Evolutionary conservation across 352 stramenopile species (phyloP), one percentile per base, ranked within the genome.

Genomic region (Globisporangium carolinianum): DNA sequence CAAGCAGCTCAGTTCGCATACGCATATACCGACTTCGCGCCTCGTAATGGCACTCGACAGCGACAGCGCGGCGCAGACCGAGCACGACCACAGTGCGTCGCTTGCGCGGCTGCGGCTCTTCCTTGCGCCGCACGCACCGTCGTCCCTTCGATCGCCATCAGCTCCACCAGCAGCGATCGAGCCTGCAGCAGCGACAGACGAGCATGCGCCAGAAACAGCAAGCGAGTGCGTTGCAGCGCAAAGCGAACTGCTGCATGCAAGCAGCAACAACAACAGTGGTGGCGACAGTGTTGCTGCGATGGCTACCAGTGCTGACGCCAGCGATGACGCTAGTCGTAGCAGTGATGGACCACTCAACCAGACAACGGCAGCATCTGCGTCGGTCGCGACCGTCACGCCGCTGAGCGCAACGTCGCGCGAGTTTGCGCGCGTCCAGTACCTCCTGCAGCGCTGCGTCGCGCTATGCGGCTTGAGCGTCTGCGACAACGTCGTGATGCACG

Each of bases 401-500:
- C 65, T 88, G 42, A 81, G 58, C 36, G 55, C 66, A 7, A 60
- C 63, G 1, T 74, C 69, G 6, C 83, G 76, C 43, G 79, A 91
- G 24, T 89, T 83, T 55, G 61, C 70, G 9, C 72, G 78, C 7
- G 74, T 90, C 18, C 80, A 75, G 58, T 83, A 91, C 47, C 51
- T 94, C 15, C 60, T 91, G 10, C 57, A 79, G 61, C 88, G 79
- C 53, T 91, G 70, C 4, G 59, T 91, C 10, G 68, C 72, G 0
- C 24, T 32, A 3, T 14, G 7, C 11, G 77, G 72, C 0, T 81
- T 68, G 60, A 65, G 58, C 8, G 59, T 93, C 6, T 69, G 82
- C 45, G 83, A 86, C 39, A 71, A 79, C 24, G 62, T 93, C 39
- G 57, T 72, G 43, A 80, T 91, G 53, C 87, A 73, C 69, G 83